Percentiles rank a stretch among this genome's conserved stretches.
Conservation (phyloP, 495 filamentous ascomycete species). For the Penicillium turbatum region DNA sequence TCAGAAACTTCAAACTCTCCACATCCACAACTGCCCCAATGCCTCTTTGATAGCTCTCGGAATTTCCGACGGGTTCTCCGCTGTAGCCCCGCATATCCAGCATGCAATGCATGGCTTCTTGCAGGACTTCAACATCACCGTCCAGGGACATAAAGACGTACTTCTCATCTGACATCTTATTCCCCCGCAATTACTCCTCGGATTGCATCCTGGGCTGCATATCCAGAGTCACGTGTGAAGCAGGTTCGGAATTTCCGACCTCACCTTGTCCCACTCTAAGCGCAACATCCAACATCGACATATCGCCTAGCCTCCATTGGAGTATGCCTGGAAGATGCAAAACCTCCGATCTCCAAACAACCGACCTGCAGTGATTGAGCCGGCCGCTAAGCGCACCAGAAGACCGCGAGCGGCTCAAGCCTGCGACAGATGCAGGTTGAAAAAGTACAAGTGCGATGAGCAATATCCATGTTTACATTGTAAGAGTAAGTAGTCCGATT, state of each 20-base stretch:
- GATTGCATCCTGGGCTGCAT: neutral
- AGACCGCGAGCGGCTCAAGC: constrained; percentile 39
- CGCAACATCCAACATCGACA: neutral
- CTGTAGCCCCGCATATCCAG: constrained; percentile 11
- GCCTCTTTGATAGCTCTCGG: constrained; percentile 6
- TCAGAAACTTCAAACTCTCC: too few relatives aligned
- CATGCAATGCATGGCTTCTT: too few relatives aligned
- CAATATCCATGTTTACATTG: constrained; percentile 39
- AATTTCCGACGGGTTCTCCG: constrained; percentile 21
- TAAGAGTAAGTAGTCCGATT: constrained; percentile 27
- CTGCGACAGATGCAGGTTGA: constrained; percentile 39
- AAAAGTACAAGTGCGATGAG: constrained; percentile 46
- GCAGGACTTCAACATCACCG: too few relatives aligned
- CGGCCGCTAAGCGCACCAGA: constrained; percentile 30
- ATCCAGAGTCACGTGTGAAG: constrained; percentile 12
- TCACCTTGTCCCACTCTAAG: constrained; percentile 10
- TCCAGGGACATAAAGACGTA: too few relatives aligned
- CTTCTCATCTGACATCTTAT: too few relatives aligned
- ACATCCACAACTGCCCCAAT: too few relatives aligned
- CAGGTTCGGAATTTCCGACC: constrained; percentile 16
- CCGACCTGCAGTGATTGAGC: constrained; percentile 15
- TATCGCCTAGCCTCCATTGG: neutral
- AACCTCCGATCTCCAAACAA: constrained; percentile 4
- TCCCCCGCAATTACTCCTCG: neutral
- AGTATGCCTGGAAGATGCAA: constrained; percentile 21